phyloP scores from a whole-genome alignment of 2,329 filamentous ascomycete genomes.

The Nothopassalora personata region DNA sequence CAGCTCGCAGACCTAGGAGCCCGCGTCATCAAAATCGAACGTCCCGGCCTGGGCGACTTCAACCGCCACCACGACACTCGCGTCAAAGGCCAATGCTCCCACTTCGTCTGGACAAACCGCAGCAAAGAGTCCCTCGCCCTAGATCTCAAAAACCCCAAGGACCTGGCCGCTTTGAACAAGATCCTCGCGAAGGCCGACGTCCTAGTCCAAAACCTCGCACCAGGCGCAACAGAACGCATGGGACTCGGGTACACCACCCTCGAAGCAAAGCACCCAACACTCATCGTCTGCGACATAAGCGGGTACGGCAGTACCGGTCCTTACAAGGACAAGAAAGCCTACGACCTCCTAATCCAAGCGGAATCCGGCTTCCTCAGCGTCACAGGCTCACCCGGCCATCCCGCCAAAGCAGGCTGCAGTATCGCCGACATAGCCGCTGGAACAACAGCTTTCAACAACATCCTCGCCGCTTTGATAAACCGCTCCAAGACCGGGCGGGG shows the following conservation, averaged over 20 bases:
- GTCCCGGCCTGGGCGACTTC: constrained; percentile 29
- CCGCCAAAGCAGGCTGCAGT: constrained; percentile 93
- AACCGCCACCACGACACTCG: constrained; percentile 26
- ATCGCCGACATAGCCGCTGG: constrained; percentile 94
- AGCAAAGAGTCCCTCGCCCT: constrained; percentile 91
- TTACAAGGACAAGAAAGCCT: constrained; percentile 81
- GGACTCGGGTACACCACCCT: constrained; percentile 79
- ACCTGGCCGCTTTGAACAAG: constrained; percentile 77
- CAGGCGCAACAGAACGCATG: constrained; percentile 82
- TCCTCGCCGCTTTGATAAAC: constrained; percentile 81
- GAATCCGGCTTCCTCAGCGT: constrained; percentile 48
- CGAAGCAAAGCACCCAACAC: constrained; percentile 67
- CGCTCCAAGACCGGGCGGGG: constrained; percentile 47
- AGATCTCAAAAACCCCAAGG: constrained; percentile 78
- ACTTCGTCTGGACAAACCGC: constrained; percentile 55
- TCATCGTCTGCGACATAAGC: constrained; percentile 93
- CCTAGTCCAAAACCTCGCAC: constrained; percentile 92
- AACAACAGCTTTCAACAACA: constrained; percentile 85
- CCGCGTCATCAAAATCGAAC: constrained; percentile 41
- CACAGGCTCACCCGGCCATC: constrained; percentile 75
- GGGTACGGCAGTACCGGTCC: constrained; percentile 94
- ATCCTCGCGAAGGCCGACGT: constrained; percentile 80
- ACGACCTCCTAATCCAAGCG: constrained; percentile 98
- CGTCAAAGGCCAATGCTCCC: constrained; percentile 22
- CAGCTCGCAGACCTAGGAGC: constrained; percentile 46